These are phyloP conservation scores for Ceriops tagal DNA, from an alignment of 345 rosid species.

Conservation along the genomic window DNA sequence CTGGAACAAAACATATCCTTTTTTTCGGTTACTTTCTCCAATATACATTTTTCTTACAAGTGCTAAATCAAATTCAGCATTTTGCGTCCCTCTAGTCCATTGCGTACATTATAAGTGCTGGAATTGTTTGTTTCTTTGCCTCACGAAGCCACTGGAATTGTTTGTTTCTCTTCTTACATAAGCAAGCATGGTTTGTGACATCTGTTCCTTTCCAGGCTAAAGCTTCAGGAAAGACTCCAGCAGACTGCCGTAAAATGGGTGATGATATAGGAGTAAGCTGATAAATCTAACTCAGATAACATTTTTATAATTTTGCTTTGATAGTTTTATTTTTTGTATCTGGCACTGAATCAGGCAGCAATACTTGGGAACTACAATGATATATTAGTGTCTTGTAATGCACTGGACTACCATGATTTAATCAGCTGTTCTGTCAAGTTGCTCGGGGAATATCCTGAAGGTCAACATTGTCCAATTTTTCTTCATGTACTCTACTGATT, in stretches of 20 bases:
- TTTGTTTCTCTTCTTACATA: background rate
- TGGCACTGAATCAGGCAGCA: slow-evolving; percentile 60
- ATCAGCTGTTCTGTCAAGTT: slow-evolving; percentile 75
- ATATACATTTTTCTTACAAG: too few relatives aligned
- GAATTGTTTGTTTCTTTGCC: too few relatives aligned
- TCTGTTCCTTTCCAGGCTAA: slow-evolving; percentile 55
- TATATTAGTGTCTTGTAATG: slow-evolving; percentile 72
- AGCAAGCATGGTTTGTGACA: slow-evolving; percentile 9
- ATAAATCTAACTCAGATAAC: slow-evolving; percentile 20
- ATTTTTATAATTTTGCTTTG: slow-evolving; percentile 19
- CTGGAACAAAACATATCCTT: too few relatives aligned
- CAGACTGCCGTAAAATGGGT: slow-evolving; percentile 53
- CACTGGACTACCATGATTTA: slow-evolving; percentile 91
- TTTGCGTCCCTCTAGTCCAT: too few relatives aligned
- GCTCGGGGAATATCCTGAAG: slow-evolving; percentile 77
- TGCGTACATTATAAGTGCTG: too few relatives aligned
- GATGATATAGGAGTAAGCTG: slow-evolving; percentile 75
- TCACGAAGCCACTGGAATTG: too few relatives aligned
- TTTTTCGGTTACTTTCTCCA: too few relatives aligned
- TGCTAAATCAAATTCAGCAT: too few relatives aligned
- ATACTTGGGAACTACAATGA: slow-evolving; percentile 62
- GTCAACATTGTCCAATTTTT: slow-evolving; percentile 33
- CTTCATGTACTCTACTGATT: slow-evolving; percentile 5
- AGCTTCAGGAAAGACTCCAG: slow-evolving; percentile 80
- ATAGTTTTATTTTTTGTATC: slow-evolving; percentile 25